Evolutionary conservation across 257 asterid genomes (phyloP), one percentile per base, ranked within the genome.

Genomic region (Cynanchum wilfordii): DNA sequence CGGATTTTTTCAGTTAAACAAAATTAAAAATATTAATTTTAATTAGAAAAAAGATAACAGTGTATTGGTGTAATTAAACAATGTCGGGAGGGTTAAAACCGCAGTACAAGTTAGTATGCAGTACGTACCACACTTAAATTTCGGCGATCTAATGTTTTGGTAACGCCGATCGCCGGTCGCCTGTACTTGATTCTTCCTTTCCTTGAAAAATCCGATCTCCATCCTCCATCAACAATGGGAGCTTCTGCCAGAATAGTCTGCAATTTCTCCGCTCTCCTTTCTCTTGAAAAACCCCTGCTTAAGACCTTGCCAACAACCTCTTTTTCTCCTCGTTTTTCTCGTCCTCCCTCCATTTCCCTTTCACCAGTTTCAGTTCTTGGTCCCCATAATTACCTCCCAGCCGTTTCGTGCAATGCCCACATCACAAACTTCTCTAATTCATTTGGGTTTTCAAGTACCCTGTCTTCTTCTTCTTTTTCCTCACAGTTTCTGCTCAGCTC

Each of bases 161-260:
- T 7, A 42, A 7, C 47, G 47, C 47, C 47, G 47, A 42, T 7
- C 47, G 47, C 59, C 59, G 59, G 10, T n/a, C 59, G 22, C 33
- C 10, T 10, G 30, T 22, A 4, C 40, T 58, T 36, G 50, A 36
- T 17, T 64, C 8, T 42, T 36, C 69, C 24, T 11, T 64, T 29
- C 12, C 29, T 24, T 19, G 9, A 2, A 50, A 38, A 7, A 20
- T 45, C 20, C 40, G 20, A 20, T 22, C 33, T 33, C 75, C 22
- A 11, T 24, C 22, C 45, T 27, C 54, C 63, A 19, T 64, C 80
- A 66, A 52, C 83, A 67, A 90, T 89, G 95, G 91, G 86, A 79
- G 81, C 86, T 52, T 82, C 89, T 16, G 70, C 84, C 27, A 80
- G 86, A 81, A 45, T 85, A 74, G 73, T 81, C 66, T 13, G 69